Percentiles rank a stretch among this genome's conserved stretches.
Evolutionary conservation across 1,139 yeast species (phyloP).

Genomic region (Zygoascus meyerae): DNA sequence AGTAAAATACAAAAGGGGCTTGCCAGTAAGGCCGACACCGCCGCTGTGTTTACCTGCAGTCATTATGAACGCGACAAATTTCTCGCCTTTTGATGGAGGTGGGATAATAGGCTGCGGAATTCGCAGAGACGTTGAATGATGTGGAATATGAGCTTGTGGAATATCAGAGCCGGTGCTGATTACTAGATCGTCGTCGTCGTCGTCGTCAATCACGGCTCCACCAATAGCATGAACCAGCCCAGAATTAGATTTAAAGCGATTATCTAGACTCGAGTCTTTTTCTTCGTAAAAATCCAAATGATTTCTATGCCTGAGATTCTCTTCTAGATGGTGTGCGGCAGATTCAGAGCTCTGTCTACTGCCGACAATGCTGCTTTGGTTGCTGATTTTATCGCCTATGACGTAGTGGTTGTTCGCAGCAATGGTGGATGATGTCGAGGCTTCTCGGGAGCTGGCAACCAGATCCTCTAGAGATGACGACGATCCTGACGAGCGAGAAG

Average conservation of each 20-base stretch:
- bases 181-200: constrained; percentile 8
- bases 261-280: not conserved
- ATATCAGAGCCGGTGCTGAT: constrained; percentile 1
- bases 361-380: not conserved
- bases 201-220: constrained; percentile 5
- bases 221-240: not conserved
- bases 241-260: not conserved
- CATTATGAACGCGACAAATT: constrained; percentile 25
- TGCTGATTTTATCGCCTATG: constrained; percentile 4
- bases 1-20: constrained; percentile 54
- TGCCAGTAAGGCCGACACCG: constrained; percentile 30
- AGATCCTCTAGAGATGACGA: constrained; percentile 6
- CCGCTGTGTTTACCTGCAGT: constrained; percentile 20
- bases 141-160: constrained; percentile 3
- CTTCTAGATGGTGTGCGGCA: not conserved
- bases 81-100: constrained; percentile 23
- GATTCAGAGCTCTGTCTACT: not conserved
- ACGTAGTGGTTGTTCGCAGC: constrained; percentile 6
- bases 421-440: not conserved
- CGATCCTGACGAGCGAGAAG: constrained; percentile 5
- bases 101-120: constrained; percentile 21
- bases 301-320: not conserved
- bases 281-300: not conserved
- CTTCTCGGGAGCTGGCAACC: constrained; percentile 2
- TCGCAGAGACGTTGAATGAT: constrained; percentile 3